Base-by-base conservation (phyloP, 2,329 filamentous ascomycete species). In the Hypoxylon sp. region DNA sequence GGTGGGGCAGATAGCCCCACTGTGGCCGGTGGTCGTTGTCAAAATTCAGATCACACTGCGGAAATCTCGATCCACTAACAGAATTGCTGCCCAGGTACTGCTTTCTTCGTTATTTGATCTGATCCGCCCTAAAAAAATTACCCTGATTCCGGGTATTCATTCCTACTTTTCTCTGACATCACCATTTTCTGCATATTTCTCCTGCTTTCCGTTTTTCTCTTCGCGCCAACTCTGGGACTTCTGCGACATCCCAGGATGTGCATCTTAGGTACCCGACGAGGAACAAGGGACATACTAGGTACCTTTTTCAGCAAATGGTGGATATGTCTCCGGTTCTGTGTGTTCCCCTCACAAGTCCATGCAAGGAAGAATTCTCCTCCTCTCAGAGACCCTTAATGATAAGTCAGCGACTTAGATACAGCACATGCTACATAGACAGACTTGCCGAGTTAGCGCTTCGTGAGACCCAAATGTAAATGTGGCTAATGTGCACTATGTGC, bases 131-230 rank as follows among this genome's bases (percentile, higher is more conserved):
- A 43, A 43, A 43, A 43, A 43, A 43, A 21, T 21, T 69, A 66
- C 59, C 63, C 57, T 60, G 63, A 63, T 62, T 60, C 56, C 45
- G 36, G 30, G 41, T 28, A 23, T 53, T 55, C 46, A 60, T 56
- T 55, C 60, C 58, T 60, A 46, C 48, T 48, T 43, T 17, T 25
- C 23, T 17, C 62, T 71, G 67, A 75, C 69, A 72, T 75, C 74
- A 74, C 64, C 14, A 56, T 32, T 38, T 67, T 69, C 67, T 30
- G 49, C 43, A 23, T 30, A 55, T 51, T 69, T 69, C 67, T 64
- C 7, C 49, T 30, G 56, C 34, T 49, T 69, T 69, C 66, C n/a
- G 38, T 59, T 64, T 53, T 23, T 25, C 19, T 43, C 23, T 55
- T 58, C 21, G 11, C 17, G 34, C 45, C 53, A 53, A 59, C 5